phyloP scores from a whole-genome alignment of 257 asterid genomes.

The Plantago elongata region DNA sequence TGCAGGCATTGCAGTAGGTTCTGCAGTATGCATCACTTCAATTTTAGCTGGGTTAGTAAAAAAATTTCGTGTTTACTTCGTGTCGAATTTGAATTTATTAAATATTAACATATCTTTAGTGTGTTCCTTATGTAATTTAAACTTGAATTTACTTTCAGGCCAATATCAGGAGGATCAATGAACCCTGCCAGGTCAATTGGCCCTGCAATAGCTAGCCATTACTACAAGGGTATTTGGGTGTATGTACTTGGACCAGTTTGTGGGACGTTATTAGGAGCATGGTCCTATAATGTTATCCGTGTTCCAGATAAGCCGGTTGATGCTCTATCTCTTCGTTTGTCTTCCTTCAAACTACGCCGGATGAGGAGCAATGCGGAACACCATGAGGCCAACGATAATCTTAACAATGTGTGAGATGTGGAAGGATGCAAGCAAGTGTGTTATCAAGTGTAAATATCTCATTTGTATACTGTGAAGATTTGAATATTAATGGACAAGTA shows the following conservation, averaged over 20 bases:
- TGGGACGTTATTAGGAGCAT: slow-evolving; percentile 67
- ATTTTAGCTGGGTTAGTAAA: slow-evolving; percentile 67
- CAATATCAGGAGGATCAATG: slow-evolving; percentile 90
- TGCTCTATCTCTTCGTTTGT: slow-evolving; percentile 27
- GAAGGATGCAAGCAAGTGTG: neutral
- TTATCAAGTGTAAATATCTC: too few relatives aligned
- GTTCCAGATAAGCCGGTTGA: slow-evolving; percentile 44
- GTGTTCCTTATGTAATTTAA: too few relatives aligned
- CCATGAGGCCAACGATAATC: slow-evolving; percentile 24
- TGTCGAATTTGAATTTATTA: too few relatives aligned
- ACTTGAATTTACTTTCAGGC: slow-evolving; percentile 29
- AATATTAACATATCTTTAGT: too few relatives aligned
- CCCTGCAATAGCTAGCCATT: slow-evolving; percentile 74
- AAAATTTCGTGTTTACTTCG: neutral
- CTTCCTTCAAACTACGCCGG: slow-evolving; percentile 44
- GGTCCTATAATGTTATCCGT: slow-evolving; percentile 58
- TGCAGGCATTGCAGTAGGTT: slow-evolving; percentile 84
- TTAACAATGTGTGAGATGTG: slow-evolving; percentile 12
- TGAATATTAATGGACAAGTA: too few relatives aligned
- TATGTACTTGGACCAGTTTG: slow-evolving; percentile 64
- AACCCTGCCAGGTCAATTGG: slow-evolving; percentile 80
- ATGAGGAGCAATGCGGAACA: slow-evolving; percentile 36
- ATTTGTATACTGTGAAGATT: too few relatives aligned
- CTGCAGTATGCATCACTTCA: slow-evolving; percentile 90
- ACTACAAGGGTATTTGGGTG: slow-evolving; percentile 64